Base-by-base conservation (phyloP, 108 stramenopile genomes). In the Cyclotella baltica region DNA sequence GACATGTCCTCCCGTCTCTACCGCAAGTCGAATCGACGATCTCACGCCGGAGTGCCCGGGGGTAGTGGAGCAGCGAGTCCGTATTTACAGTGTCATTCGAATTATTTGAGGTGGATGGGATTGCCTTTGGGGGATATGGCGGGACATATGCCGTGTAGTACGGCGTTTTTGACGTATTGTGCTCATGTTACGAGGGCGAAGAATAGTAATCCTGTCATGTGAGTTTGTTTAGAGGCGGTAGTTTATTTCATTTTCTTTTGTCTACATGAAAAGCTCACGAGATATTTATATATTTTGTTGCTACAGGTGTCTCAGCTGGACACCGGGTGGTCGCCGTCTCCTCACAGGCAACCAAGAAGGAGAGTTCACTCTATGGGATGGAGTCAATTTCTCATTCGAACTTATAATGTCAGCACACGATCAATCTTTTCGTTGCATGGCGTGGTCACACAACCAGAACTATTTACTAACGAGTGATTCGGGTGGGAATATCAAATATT, bases 321-420 rank as follows among this genome's bases (percentile, higher is more conserved):
- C 95, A 20, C 95, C 95, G 9, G 95, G 95, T 25, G 95, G 95
- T n/a, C 77, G 95, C 29, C 84, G 93, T 43, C 79, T 94, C 19
- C 73, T 94, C 51, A 94, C 93, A 2, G 95, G 93, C 46, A 94
- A 96, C 72, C 90, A 90, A 86, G 92, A 96, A 67, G 93, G 93
- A 47, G 93, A 96, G 79, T 94, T 96, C 70, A 93, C 93, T 3
- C 67, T 98, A n/a, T 98, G 97, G 97, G 93, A 96, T 71, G 96
- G 96, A 18, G 86, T 90, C 59, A 91, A 88, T 29, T 98, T 96
- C 85, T 86, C 85, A 28, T 96, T 95, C 77, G 96, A 98, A 81
- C 75, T 92, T 0, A 91, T 94, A 75, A 93, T 94, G 93, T 83
- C 85, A 58, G 94, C 96, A 36, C 94, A 96, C 67, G 90, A 97